Evolutionary conservation across 495 filamentous ascomycete genomes (phyloP).

Genomic region (Oleoguttula mirabilis): DNA sequence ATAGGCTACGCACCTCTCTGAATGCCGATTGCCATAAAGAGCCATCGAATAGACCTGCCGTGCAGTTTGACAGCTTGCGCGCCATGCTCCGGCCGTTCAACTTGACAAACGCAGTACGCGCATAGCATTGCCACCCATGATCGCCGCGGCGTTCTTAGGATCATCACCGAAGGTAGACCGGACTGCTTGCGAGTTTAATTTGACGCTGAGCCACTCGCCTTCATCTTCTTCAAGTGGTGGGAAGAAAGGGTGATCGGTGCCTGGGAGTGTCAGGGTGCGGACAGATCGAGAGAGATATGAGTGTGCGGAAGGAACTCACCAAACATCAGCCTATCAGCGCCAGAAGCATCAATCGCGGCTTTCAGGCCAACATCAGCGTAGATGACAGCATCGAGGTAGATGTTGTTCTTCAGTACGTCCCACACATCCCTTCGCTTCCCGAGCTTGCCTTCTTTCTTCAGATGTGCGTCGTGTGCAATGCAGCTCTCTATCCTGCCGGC

Average conservation of each 20-base stretch:
- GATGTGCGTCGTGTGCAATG: slow-evolving; percentile 64
- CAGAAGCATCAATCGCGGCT: slow-evolving; percentile 54
- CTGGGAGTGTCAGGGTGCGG: too few relatives aligned
- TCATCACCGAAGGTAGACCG: slow-evolving; percentile 44
- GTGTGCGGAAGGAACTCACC: too few relatives aligned
- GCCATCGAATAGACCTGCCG: not conserved
- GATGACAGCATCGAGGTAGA: slow-evolving; percentile 81
- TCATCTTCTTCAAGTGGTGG: slow-evolving; percentile 53
- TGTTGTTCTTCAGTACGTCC: slow-evolving; percentile 74
- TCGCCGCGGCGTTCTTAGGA: slow-evolving; percentile 24
- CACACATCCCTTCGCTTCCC: slow-evolving; percentile 49
- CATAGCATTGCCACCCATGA: slow-evolving; percentile 30
- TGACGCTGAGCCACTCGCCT: slow-evolving; percentile 72
- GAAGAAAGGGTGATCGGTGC: slow-evolving; percentile 93
- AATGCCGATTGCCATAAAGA: too few relatives aligned
- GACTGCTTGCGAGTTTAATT: slow-evolving; percentile 63
- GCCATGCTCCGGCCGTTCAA: too few relatives aligned
- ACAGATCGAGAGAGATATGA: too few relatives aligned
- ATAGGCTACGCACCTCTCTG: slow-evolving; percentile 13
- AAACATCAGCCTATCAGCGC: slow-evolving; percentile 61
- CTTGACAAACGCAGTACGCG: slow-evolving; percentile 21
- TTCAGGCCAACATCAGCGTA: slow-evolving; percentile 64
- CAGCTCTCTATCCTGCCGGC: slow-evolving; percentile 84
- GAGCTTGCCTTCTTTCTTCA: slow-evolving; percentile 41
- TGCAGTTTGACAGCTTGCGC: not conserved